A percentile compares a stretch with the other conserved stretches of the same genome.
phyloP scores from a whole-genome alignment of 352 stramenopile genomes.

The Hyaloperonospora arabidopsidis region DNA sequence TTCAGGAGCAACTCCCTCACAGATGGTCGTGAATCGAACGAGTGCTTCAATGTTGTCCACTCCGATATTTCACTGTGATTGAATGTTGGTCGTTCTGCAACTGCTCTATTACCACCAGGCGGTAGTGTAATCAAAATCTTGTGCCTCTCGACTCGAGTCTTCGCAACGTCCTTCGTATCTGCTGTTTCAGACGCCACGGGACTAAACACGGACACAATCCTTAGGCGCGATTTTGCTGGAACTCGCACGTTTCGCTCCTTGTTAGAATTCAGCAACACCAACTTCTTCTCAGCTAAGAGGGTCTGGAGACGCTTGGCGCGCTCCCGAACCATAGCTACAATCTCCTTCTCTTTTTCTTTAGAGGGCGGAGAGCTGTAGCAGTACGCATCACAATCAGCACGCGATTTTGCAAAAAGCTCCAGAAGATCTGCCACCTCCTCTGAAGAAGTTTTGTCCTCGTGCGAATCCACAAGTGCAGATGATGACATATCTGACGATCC shows the following conservation, averaged over 20 bases:
- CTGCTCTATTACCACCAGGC: slow-evolving; percentile 75
- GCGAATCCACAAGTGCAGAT: slow-evolving; percentile 1
- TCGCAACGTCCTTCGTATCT: slow-evolving; percentile 36
- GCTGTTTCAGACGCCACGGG: slow-evolving; percentile 35
- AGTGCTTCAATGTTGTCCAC: slow-evolving; percentile 70
- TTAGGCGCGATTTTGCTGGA: slow-evolving; percentile 65
- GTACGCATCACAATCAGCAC: slow-evolving; percentile 61
- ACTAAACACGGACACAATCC: slow-evolving; percentile 73
- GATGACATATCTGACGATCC: slow-evolving; percentile 7
- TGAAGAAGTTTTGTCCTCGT: slow-evolving; percentile 14
- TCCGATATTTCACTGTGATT: slow-evolving; percentile 43
- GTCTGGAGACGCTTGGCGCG: slow-evolving; percentile 57
- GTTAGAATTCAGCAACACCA: slow-evolving; percentile 49
- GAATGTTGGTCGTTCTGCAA: slow-evolving; percentile 45
- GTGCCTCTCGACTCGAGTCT: slow-evolving; percentile 76
- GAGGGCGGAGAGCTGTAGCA: slow-evolving; percentile 52
- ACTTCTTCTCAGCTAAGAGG: slow-evolving; percentile 59
- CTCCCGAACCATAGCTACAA: slow-evolving; percentile 72
- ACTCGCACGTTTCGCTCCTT: slow-evolving; percentile 79
- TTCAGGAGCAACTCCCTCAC: slow-evolving; percentile 82
- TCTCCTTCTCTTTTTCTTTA: slow-evolving; percentile 71
- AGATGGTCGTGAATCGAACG: slow-evolving; percentile 68
- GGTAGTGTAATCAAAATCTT: slow-evolving; percentile 85
- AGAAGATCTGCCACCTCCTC: slow-evolving; percentile 55
- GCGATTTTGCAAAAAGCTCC: slow-evolving; percentile 58